Evolutionary conservation across 2,329 filamentous ascomycete genomes (phyloP), one percentile per base, ranked within the genome.

Genomic region (Verticillium nonalfalfae): DNA sequence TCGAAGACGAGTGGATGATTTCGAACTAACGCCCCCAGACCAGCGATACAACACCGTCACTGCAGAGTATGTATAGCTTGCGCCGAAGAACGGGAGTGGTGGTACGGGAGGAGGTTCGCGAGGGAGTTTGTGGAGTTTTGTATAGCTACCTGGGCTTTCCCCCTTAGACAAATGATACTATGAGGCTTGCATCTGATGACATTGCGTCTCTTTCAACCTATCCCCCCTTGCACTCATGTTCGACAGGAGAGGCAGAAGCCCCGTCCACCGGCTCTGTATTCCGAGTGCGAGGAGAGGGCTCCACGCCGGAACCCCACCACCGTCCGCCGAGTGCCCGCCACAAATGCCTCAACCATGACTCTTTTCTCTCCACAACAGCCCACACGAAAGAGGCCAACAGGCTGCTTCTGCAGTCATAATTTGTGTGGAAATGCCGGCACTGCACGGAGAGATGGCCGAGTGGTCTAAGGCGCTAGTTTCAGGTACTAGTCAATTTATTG

Each of bases 11-110:
- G 26, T 31, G 26, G 4, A 4, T 52, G 64, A 26, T 18, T 26
- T 26, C 6, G 3, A 58, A 34, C 68, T 73, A 62, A 72, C 62
- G n/a, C 1, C 18, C 33, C 55, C 50, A 78, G 75, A 71, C 59
- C 70, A 74, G 59, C 68, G 76, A 61, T 78, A 78, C 63, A 72
- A 74, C 58, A 74, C 75, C 0, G 75, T 79, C 33, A 76, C 72
- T 21, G 75, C 75, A 36, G 77, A 79, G 61, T 79, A 78, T 60
- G 76, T 78, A 58, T 79, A 13, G 6, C 7, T 11, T 10, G 45
- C n/a, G 9, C 3, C 13, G 45, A 13, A 4, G 18, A 18, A 10
- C 10, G 18, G 21, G 5, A n/a, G n/a, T 9, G 18, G 18, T 52
- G 45, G 10, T 18, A 21, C 7, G 18, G 15, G 14, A n/a, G 39